Conservation (phyloP, 441 rosid genomes). For the Dalechampia spathulata region DNA sequence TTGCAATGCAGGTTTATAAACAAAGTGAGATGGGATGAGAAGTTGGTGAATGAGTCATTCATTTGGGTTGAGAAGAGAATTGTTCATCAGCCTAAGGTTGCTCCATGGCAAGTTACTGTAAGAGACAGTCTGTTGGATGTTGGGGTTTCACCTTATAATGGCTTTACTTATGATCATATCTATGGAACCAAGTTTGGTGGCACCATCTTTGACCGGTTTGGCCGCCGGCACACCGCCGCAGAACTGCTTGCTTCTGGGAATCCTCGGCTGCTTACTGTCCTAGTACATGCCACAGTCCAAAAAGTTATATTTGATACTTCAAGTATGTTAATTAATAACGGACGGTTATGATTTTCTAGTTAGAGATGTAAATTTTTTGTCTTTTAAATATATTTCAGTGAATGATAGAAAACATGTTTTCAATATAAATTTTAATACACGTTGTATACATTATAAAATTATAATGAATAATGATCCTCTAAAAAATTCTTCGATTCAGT, state of each 20-base stretch:
- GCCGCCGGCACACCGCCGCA: slow-evolving; percentile 89
- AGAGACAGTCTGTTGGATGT: slow-evolving; percentile 72
- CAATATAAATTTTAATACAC: too few relatives aligned
- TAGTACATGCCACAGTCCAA: slow-evolving; percentile 79
- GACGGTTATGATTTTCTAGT: too few relatives aligned
- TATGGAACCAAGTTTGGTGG: slow-evolving; percentile 94
- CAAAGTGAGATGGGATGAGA: slow-evolving; percentile 76
- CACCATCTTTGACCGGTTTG: slow-evolving; percentile 75
- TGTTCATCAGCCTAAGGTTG: slow-evolving; percentile 55
- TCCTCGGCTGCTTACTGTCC: slow-evolving; percentile 61
- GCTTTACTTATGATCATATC: slow-evolving; percentile 81
- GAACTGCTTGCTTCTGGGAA: slow-evolving; percentile 76
- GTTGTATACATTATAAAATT: too few relatives aligned
- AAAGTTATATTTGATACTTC: slow-evolving; percentile 60
- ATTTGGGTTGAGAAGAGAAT: slow-evolving; percentile 84
- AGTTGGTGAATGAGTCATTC: slow-evolving; percentile 81
- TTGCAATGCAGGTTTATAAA: slow-evolving; percentile 51
- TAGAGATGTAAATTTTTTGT: too few relatives aligned
- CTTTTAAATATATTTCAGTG: too few relatives aligned
- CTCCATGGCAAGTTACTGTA: slow-evolving; percentile 71
- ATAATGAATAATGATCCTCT: too few relatives aligned
- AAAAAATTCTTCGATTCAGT: too few relatives aligned
- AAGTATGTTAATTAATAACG: slow-evolving; percentile 40
- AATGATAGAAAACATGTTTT: too few relatives aligned
- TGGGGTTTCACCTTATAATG: slow-evolving; percentile 84